A percentile compares a stretch with the other conserved stretches of the same genome.
Conservation (phyloP, 2,329 filamentous ascomycete species). For the Ophiosphaerella narmari region DNA sequence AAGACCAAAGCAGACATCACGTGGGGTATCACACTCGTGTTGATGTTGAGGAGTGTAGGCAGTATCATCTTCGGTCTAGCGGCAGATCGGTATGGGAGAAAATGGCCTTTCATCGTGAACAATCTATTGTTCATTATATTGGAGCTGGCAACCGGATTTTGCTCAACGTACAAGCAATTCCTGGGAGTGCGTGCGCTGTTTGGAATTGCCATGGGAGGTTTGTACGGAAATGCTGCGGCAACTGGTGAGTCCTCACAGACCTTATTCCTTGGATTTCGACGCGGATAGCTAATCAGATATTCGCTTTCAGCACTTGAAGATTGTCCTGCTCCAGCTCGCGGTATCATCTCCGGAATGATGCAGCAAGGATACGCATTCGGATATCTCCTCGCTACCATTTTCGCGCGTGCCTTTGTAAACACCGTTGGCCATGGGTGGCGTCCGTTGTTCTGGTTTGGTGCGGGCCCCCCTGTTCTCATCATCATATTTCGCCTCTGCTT, state of each 20-base stretch:
- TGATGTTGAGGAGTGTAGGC: slow-evolving; percentile 66
- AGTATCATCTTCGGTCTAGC: slow-evolving; percentile 61
- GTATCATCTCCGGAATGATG: slow-evolving; percentile 65
- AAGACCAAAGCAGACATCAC: slow-evolving; percentile 63
- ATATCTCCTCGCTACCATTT: slow-evolving; percentile 64
- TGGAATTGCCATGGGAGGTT: slow-evolving; percentile 67
- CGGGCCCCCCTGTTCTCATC: slow-evolving; percentile 77
- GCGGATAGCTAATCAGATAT: background rate
- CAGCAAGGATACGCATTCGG: slow-evolving; percentile 69
- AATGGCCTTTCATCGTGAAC: slow-evolving; percentile 64
- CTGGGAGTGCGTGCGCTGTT: slow-evolving; percentile 64
- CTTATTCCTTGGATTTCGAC: too few relatives aligned
- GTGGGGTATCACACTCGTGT: slow-evolving; percentile 55
- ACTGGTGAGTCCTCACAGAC: slow-evolving; percentile 42
- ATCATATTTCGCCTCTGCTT: slow-evolving; percentile 78
- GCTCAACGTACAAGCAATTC: slow-evolving; percentile 62
- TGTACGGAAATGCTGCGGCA: slow-evolving; percentile 66
- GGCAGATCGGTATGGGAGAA: slow-evolving; percentile 60
- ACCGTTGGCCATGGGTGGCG: slow-evolving; percentile 82
- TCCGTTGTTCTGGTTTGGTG: slow-evolving; percentile 87
- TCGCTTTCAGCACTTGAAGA: slow-evolving; percentile 59
- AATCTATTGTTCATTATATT: slow-evolving; percentile 65
- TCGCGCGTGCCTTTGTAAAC: slow-evolving; percentile 66
- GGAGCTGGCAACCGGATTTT: slow-evolving; percentile 65
- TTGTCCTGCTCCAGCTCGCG: slow-evolving; percentile 62